Percentiles rank a stretch among this genome's conserved stretches.
These are phyloP conservation scores for Carpediemonas membranifera DNA, from an alignment of 78 protist genomes.

Conservation along the genomic window DNA sequence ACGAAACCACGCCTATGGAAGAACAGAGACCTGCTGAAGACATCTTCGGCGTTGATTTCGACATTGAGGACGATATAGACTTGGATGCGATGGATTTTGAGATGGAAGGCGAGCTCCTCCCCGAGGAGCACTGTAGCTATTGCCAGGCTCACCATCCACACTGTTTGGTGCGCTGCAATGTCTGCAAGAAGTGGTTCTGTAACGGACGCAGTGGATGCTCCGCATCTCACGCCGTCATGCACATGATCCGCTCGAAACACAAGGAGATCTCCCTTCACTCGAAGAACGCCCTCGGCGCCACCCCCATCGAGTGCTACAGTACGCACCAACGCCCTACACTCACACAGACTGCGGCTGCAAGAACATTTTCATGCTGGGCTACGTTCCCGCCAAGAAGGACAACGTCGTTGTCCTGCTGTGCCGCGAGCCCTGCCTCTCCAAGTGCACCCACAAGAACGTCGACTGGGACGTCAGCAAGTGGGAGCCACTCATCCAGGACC, in stretches of 20 bases:
- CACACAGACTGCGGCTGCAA: constrained; percentile 76
- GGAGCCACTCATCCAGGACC: constrained; percentile 79
- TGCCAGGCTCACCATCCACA: too few species aligned
- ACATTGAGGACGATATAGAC: too few species aligned
- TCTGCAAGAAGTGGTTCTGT: constrained; percentile 87
- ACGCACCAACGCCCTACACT: too few species aligned
- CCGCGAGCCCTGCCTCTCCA: constrained; percentile 33
- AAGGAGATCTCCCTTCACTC: constrained; percentile 73
- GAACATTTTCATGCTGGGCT: constrained; percentile 89
- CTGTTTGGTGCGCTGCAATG: constrained; percentile 72
- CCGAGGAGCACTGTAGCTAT: too few species aligned
- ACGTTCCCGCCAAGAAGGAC: constrained; percentile 81
- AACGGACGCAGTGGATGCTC: constrained; percentile 38
- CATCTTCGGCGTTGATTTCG: too few species aligned
- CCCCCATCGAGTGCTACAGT: constrained; percentile 88
- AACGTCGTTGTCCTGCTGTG: constrained; percentile 85
- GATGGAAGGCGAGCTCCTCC: too few species aligned
- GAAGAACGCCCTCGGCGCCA: constrained; percentile 60
- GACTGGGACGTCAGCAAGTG: constrained; percentile 39
- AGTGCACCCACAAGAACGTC: background rate
- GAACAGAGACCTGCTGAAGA: too few species aligned
- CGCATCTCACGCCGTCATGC: constrained; percentile 73
- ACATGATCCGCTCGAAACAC: constrained; percentile 80
- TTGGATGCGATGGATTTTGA: too few species aligned
- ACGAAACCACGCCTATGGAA: too few species aligned